phyloP scores from a whole-genome alignment of 192 early-diverging fungal genomes.

The Umbelopsis sp. region DNA sequence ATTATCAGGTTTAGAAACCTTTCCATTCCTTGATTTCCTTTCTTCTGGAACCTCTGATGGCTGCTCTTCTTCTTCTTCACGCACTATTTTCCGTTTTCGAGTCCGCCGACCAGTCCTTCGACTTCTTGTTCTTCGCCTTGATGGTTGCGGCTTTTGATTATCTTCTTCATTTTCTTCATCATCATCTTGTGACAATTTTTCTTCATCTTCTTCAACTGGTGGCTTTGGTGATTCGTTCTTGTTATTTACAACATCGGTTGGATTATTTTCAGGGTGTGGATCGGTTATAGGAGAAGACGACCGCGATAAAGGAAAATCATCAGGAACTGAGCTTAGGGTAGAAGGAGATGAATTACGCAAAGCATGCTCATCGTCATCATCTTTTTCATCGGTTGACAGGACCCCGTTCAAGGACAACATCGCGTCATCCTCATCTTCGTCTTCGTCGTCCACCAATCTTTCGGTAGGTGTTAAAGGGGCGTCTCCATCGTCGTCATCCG shows the following conservation, averaged over 20 bases:
- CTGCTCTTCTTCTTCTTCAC: constrained; percentile 11
- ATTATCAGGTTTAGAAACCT: background rate
- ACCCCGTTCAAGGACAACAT: constrained; percentile 8
- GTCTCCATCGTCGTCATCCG: constrained; percentile 24
- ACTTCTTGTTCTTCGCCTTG: constrained; percentile 3
- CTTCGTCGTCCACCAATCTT: constrained; percentile 30
- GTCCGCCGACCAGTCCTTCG: constrained; percentile 16
- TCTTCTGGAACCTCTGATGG: background rate
- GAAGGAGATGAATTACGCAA: constrained; percentile 36
- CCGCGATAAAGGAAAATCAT: constrained; percentile 42
- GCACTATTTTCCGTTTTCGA: constrained; percentile 11
- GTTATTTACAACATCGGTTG: constrained; percentile 12
- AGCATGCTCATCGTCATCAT: constrained; percentile 21
- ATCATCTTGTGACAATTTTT: constrained; percentile 25
- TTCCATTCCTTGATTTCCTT: background rate
- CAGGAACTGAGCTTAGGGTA: constrained; percentile 41
- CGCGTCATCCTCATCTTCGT: constrained; percentile 31
- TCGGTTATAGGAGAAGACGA: constrained; percentile 33
- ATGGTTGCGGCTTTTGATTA: background rate
- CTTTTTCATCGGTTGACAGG: constrained; percentile 29
- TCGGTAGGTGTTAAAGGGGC: constrained; percentile 36
- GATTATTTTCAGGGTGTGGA: background rate
- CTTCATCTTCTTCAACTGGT: constrained; percentile 19
- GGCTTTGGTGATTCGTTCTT: background rate
- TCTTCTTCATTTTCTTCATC: constrained; percentile 8